Base-by-base conservation (phyloP, 768 basidiomycete species). In the Kwoniella sp. region DNA sequence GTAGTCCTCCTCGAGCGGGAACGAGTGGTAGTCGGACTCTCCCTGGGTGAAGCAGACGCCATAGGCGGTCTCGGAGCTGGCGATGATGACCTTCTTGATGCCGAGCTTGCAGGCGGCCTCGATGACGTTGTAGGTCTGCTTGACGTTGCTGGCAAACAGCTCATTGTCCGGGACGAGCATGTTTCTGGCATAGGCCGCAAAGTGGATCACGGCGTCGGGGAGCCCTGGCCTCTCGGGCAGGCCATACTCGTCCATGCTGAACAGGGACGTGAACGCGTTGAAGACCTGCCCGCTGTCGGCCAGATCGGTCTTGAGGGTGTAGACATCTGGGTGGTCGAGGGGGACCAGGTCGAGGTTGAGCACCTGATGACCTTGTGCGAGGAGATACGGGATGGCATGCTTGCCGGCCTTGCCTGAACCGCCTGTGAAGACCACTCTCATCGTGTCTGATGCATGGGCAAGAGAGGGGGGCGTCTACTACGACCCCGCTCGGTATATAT, bases 31-130 rank as follows among this genome's bases (percentile, higher is more conserved):
- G 32, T 73, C 66, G 41, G 48, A 50, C 12, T 68, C 69, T 5
- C 71, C 71, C 46, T 73, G 71, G 23, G 66, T 63, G 50, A 73
- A 73, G 41, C 71, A 73, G 14, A 73, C 69, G 3, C 62, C 62
- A 50, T 73, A 73, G 3, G 60, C 62, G 9, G 71, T 73, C 46
- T 73, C 69, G 3, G 62, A 65, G 22, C 50, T 55, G 17, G 69
- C 69, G 27, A 70, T 66, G 46, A 72, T 66, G 33, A 72, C 46
- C 50, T 70, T 70, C 46, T 58, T 60, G 50, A 73, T 62, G 8
- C 71, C 71, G 20, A 73, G 57, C 42, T 73, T 73, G 42, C 60
- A 62, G 15, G 67, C 63, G 2, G 65, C 71, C 36, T 73, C 71
- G 46, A 73, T 69, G 36, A 73, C 63, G 41, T 73, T 73, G 58